phyloP scores from a whole-genome alignment of 1,284 basidiomycete species.

The Trichosporon faecale region DNA sequence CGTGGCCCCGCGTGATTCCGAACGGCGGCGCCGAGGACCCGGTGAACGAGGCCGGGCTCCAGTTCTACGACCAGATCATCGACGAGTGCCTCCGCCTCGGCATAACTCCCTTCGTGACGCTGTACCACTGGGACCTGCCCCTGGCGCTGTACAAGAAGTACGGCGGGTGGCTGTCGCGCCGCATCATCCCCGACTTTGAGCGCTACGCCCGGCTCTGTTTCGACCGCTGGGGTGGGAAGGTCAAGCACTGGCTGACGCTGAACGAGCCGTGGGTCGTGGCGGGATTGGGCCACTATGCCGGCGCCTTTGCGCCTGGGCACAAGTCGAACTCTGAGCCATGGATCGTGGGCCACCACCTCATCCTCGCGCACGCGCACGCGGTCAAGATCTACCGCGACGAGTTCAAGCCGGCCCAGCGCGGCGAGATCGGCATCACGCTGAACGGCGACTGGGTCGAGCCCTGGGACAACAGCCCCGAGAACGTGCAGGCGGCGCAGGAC shows the following conservation, averaged over 20 bases:
- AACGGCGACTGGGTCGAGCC: slow-evolving; percentile 70
- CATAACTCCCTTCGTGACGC: slow-evolving; percentile 69
- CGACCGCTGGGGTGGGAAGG: slow-evolving; percentile 67
- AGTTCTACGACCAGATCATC: slow-evolving; percentile 38
- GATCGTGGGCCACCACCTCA: slow-evolving; percentile 67
- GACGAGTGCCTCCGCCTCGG: slow-evolving; percentile 50
- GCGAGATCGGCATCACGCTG: slow-evolving; percentile 67
- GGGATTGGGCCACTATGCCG: slow-evolving; percentile 59
- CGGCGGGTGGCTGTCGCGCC: slow-evolving; percentile 62
- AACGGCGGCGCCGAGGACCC: slow-evolving; percentile 64
- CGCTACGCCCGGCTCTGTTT: slow-evolving; percentile 69
- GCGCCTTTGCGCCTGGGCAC: slow-evolving; percentile 44
- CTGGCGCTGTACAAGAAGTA: slow-evolving; percentile 67
- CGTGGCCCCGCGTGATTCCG: slow-evolving; percentile 71
- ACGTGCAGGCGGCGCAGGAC: slow-evolving; percentile 63
- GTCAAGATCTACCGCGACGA: slow-evolving; percentile 63
- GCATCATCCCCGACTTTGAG: slow-evolving; percentile 63
- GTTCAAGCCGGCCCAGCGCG: slow-evolving; percentile 54
- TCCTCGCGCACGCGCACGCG: slow-evolving; percentile 67
- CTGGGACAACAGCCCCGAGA: slow-evolving; percentile 63
- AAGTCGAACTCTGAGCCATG: slow-evolving; percentile 67
- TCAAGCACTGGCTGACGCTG: slow-evolving; percentile 64
- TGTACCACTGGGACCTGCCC: slow-evolving; percentile 76
- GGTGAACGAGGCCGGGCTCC: slow-evolving; percentile 65
- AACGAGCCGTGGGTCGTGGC: slow-evolving; percentile 73